phyloP scores from a whole-genome alignment of 2,329 filamentous ascomycete species.

The Scytalidium lignicola region DNA sequence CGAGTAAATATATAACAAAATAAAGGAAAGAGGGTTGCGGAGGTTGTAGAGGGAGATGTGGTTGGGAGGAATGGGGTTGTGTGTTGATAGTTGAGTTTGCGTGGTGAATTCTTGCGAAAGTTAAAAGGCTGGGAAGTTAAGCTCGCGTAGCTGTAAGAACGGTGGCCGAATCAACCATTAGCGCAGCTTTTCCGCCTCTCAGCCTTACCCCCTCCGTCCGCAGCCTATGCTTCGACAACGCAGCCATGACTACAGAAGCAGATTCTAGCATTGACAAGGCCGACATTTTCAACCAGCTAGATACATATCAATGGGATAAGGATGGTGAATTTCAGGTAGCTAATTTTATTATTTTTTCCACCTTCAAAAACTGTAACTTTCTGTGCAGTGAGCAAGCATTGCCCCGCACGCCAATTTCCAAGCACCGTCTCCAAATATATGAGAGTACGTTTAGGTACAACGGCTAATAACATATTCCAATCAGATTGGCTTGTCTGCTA shows the following conservation, averaged over 20 bases:
- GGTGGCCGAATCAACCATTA: background rate
- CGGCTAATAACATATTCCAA: conserved; percentile 7
- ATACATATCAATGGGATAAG: conserved; percentile 61
- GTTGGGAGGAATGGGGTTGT: background rate
- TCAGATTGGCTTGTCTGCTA: conserved; percentile 56
- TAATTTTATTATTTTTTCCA: background rate
- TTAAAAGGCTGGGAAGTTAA: conserved; percentile 17
- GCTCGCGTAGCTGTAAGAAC: conserved; percentile 2
- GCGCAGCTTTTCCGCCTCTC: conserved; percentile 2
- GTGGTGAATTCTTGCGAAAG: conserved; percentile 11
- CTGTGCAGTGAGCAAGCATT: too few relatives aligned
- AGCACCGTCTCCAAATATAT: background rate
- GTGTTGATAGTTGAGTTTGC: conserved; percentile 6
- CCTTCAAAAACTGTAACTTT: too few relatives aligned
- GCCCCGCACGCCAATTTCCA: background rate
- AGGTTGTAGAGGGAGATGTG: conserved; percentile 1
- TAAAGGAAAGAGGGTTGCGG: background rate
- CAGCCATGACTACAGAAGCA: conserved; percentile 13
- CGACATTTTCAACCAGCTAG: conserved; percentile 54
- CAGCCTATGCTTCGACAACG: background rate
- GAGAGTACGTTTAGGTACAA: background rate
- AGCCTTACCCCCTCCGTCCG: conserved; percentile 3
- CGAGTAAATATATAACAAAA: background rate
- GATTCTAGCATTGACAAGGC: conserved; percentile 25
- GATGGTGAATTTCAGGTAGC: conserved; percentile 63